Evolutionary conservation across 352 stramenopile species (phyloP).

Genomic region (Pythium grandisporangium): DNA sequence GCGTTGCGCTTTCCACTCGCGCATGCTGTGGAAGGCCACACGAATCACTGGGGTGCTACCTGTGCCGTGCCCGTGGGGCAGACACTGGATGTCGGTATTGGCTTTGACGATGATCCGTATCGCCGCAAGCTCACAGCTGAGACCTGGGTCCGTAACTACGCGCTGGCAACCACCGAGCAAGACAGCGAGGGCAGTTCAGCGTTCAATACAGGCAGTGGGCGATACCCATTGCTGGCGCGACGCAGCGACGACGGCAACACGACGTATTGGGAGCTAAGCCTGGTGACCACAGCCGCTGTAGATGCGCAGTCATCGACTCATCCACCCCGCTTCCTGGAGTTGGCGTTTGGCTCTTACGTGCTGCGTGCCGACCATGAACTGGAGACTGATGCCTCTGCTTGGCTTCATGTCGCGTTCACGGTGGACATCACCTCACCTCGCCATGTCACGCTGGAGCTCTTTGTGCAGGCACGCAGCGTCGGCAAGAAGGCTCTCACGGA

Average conservation of each 20-base stretch:
- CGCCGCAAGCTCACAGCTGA: slow-evolving; percentile 71
- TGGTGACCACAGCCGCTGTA: slow-evolving; percentile 6
- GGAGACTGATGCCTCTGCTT: slow-evolving; percentile 23
- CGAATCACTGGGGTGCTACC: slow-evolving; percentile 30
- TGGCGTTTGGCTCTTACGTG: slow-evolving; percentile 34
- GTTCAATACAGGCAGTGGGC: slow-evolving; percentile 7
- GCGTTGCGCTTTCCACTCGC: slow-evolving; percentile 39
- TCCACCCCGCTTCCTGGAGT: slow-evolving; percentile 29
- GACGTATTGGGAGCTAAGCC: not conserved
- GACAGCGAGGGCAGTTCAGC: too few species aligned
- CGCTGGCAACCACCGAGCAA: slow-evolving; percentile 26
- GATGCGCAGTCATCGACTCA: slow-evolving; percentile 25
- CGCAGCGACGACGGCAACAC: not conserved
- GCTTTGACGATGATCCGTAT: slow-evolving; percentile 78
- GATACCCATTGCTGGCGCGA: not conserved
- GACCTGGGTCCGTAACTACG: slow-evolving; percentile 60
- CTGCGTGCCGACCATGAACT: slow-evolving; percentile 34
- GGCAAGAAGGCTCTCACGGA: slow-evolving; percentile 28
- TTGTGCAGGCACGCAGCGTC: slow-evolving; percentile 44
- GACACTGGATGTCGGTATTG: slow-evolving; percentile 57
- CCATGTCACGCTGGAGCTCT: slow-evolving; percentile 44
- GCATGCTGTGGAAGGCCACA: not conserved
- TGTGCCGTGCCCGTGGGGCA: slow-evolving; percentile 40
- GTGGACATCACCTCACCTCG: slow-evolving; percentile 45
- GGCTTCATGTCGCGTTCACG: slow-evolving; percentile 67